A percentile compares a stretch with the other conserved stretches of the same genome.
phyloP scores from a whole-genome alignment of 495 filamentous ascomycete species.

The Pyronema domesticum region DNA sequence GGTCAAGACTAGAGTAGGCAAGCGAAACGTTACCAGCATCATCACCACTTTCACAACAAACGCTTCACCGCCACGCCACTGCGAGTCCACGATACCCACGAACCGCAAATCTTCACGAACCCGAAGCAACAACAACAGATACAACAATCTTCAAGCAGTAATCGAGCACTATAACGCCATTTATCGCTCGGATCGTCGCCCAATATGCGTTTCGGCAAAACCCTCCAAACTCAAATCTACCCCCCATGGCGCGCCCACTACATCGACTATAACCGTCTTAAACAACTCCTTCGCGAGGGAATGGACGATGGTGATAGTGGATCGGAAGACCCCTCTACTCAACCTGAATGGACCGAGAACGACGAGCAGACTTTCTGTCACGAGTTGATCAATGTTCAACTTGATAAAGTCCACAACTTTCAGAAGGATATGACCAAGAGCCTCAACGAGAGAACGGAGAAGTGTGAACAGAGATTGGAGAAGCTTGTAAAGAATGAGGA shows the following conservation, averaged over 20 bases:
- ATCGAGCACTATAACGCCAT: too few species aligned
- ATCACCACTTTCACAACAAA: too few species aligned
- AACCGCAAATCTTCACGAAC: too few species aligned
- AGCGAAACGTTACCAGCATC: too few species aligned
- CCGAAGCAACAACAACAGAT: too few species aligned
- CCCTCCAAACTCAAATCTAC: constrained; percentile 60
- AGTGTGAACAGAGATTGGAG: constrained; percentile 35
- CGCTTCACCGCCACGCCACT: too few species aligned
- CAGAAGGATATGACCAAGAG: constrained; percentile 56
- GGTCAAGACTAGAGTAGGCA: too few species aligned
- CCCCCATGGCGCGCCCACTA: constrained; percentile 82
- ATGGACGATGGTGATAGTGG: constrained; percentile 26
- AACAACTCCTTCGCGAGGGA: constrained; percentile 70
- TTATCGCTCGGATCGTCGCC: neutral
- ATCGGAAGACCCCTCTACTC: constrained; percentile 25
- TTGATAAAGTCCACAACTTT: constrained; percentile 89
- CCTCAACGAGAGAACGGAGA: constrained; percentile 36
- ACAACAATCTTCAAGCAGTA: too few species aligned
- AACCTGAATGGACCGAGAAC: constrained; percentile 68
- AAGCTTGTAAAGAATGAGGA: constrained; percentile 26
- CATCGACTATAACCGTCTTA: constrained; percentile 87
- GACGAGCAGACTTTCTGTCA: constrained; percentile 89
- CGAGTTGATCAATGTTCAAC: constrained; percentile 78
- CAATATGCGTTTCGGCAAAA: constrained; percentile 80
- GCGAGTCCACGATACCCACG: too few species aligned